A percentile compares a stretch with the other conserved stretches of the same genome.
Conservation (phyloP, 805 yeast species). For the Saccharomyces paradoxus region DNA sequence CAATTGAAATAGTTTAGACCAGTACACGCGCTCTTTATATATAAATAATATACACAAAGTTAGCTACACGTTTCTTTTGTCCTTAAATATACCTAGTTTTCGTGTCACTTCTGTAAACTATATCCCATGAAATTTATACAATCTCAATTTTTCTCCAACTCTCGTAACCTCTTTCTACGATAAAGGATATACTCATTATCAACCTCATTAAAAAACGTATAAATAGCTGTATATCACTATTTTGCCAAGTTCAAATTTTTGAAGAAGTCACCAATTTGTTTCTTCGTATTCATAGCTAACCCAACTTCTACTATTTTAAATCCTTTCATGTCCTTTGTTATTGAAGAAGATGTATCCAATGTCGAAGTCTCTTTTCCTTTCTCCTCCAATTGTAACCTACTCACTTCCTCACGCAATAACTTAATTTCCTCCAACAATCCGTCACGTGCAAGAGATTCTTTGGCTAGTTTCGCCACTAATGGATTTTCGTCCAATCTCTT, state of each 20-base stretch:
- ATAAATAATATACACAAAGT: too few species aligned
- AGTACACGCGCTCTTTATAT: neutral
- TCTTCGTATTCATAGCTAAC: conserved; percentile 18
- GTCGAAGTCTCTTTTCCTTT: neutral
- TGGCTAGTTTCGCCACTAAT: conserved; percentile 10
- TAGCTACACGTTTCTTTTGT: neutral
- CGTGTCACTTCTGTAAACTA: neutral
- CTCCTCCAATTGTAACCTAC: conserved; percentile 7
- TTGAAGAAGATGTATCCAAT: neutral
- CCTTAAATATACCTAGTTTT: neutral
- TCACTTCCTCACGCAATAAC: conserved; percentile 17
- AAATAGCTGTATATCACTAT: neutral
- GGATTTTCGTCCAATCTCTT: conserved; percentile 11
- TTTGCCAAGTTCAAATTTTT: conserved; percentile 4
- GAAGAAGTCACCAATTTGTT: conserved; percentile 22
- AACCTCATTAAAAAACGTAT: neutral
- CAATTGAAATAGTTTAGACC: neutral
- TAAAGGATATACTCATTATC: neutral
- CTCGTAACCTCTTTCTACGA: neutral
- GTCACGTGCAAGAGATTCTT: conserved; percentile 13
- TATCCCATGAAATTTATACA: neutral
- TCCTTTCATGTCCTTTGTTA: conserved; percentile 6
- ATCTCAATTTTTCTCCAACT: neutral
- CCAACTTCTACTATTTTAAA: conserved; percentile 20
- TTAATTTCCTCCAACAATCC: conserved; percentile 17